These are phyloP conservation scores for Alternaria triticimaculans DNA, from an alignment of 2,329 filamentous ascomycete genomes.

Conservation along the genomic window DNA sequence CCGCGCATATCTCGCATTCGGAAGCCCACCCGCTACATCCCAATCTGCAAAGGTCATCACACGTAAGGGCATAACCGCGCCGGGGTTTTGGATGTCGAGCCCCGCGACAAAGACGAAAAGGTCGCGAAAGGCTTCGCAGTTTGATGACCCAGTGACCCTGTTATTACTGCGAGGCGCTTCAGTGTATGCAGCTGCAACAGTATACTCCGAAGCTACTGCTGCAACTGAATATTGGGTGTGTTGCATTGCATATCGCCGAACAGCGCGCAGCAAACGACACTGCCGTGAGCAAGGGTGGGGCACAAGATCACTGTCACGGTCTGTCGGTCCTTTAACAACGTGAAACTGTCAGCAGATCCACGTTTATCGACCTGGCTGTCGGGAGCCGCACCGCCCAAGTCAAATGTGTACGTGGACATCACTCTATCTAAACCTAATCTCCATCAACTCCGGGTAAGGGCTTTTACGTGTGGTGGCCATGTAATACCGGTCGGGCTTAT, in stretches of 20 bases:
- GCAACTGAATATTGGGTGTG: slow-evolving; percentile 24
- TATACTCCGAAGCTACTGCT: slow-evolving; percentile 32
- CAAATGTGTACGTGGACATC: slow-evolving; percentile 14
- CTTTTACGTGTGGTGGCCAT: slow-evolving; percentile 4
- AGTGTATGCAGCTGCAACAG: slow-evolving; percentile 20
- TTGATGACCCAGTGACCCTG: slow-evolving; percentile 2
- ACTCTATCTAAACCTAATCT: slow-evolving; percentile 16
- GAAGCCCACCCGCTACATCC: slow-evolving; percentile 7
- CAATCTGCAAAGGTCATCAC: slow-evolving; percentile 10
- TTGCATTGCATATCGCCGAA: slow-evolving; percentile 15
- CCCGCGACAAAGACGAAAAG: neutral
- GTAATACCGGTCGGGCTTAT: slow-evolving; percentile 13
- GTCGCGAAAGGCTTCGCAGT: neutral
- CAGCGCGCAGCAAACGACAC: slow-evolving; percentile 3
- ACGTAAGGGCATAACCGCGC: slow-evolving; percentile 1
- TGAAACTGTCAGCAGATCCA: slow-evolving; percentile 15
- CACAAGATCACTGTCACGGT: slow-evolving; percentile 13
- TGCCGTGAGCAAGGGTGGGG: slow-evolving; percentile 4
- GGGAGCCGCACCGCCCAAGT: slow-evolving; percentile 8
- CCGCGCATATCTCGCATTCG: slow-evolving; percentile 12
- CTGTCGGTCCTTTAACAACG: slow-evolving; percentile 11
- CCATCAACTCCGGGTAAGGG: neutral
- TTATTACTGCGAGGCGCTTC: neutral
- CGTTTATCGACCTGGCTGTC: slow-evolving; percentile 16
- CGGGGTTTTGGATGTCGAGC: slow-evolving; percentile 1